Evolutionary conservation across 2,329 filamentous ascomycete genomes (phyloP), one percentile per base, ranked within the genome.

Genomic region (Neodidymelliopsis sp.): DNA sequence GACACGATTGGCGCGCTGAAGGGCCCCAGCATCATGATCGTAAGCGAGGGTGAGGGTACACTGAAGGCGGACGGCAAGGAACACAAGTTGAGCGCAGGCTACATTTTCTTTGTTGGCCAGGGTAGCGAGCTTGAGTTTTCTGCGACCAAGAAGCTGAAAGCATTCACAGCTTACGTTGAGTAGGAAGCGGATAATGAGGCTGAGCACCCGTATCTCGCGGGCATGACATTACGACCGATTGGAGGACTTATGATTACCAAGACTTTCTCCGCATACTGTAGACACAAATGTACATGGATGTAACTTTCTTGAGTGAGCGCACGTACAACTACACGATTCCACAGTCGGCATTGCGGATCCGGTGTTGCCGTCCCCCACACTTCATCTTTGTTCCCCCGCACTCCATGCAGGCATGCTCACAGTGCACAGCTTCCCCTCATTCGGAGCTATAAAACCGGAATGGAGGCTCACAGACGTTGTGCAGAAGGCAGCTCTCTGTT

Each of bases 31-130:
- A 79, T 90, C 20, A 67, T 87, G 63, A 79, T 90, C 44, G 81
- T 85, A 2, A 87, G 81, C 0, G 77, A 78, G 23, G 87, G 87
- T 0, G 70, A 73, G 39, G 86, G 85, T 1, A 75, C 68, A 18
- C 73, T 89, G 77, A 77, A 75, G 49, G 81, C 78, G 0, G 77
- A 81, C 4, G 81, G 79, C 0, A 75, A 79, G 60, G 75, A 75
- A 12, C 75, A 82, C 48, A 74, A 82, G 22, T 49, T 89, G 34
- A 79, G 78, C 19, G 82, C 85, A 65, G 88, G 87, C 0, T 82
- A 77, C 56, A 82, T 88, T 9, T 90, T 79, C 63, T 90, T 87
- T 66, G 73, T 90, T n/a, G 85, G 81, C 1, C 81, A 83, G 2
- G 83, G 81, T 0, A 72, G 78, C 4, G 75, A 79, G 45, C 51